Percentiles rank a stretch among this genome's conserved stretches.
These are phyloP conservation scores for Oryza nivara DNA, from an alignment of 176 grass and related monocot genomes.

Conservation along the genomic window DNA sequence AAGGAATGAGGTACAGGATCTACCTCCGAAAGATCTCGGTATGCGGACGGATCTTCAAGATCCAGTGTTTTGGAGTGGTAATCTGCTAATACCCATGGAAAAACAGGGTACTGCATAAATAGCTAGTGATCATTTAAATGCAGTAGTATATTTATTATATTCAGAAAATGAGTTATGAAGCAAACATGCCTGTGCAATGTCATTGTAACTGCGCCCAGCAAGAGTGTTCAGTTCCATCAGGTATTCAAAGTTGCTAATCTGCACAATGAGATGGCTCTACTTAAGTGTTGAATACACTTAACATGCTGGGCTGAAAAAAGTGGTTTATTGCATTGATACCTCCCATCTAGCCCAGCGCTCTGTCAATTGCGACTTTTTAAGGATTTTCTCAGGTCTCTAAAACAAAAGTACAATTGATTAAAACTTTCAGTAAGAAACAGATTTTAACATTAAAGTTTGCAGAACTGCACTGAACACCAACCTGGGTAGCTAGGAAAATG, in stretches of 20 bases:
- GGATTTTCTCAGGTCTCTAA: conserved; percentile 86
- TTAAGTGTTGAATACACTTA: conserved; percentile 41
- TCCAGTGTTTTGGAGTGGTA: conserved; percentile 82
- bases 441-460: conserved; percentile 13
- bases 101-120: conserved; percentile 91
- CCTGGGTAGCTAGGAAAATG: conserved; percentile 88
- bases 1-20: conserved; percentile 16
- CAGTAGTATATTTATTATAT: conserved; percentile 14
- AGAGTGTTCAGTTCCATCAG: conserved; percentile 98
- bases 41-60: conserved; percentile 68
- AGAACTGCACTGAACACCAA: conserved; percentile 43
- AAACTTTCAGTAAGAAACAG: background rate
- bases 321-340: conserved; percentile 55
- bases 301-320: background rate
- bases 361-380: conserved; percentile 85
- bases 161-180: conserved; percentile 41
- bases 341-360: conserved; percentile 96
- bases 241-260: conserved; percentile 99
- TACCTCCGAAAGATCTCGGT: conserved; percentile 88
- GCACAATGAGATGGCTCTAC: conserved; percentile 46
- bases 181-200: conserved; percentile 71
- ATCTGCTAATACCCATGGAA: conserved; percentile 93
- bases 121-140: conserved; percentile 21
- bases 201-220: conserved; percentile 93
- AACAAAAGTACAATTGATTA: conserved; percentile 51